Conservation (phyloP, 78 protist genomes). For the Mastigamoeba balamuthi region DNA sequence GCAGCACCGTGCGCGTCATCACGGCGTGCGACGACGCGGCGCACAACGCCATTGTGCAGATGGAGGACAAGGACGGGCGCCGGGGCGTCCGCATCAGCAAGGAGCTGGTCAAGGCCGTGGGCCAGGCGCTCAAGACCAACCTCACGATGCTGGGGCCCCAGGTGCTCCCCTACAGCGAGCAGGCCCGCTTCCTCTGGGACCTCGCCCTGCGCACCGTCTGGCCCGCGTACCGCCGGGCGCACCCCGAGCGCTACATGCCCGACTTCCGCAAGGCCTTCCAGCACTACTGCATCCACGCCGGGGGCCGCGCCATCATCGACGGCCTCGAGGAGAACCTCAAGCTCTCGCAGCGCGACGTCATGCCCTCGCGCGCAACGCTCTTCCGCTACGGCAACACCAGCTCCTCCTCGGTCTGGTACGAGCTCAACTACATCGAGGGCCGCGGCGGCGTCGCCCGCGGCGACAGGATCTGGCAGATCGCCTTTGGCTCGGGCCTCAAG, state of each 20-base stretch:
- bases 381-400: slow-evolving; percentile 64
- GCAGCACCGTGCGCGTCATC: slow-evolving; percentile 38
- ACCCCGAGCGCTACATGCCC: no score
- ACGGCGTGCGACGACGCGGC: slow-evolving; percentile 29
- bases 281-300: slow-evolving; percentile 78
- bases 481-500: slow-evolving; percentile 70
- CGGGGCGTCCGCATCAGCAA: slow-evolving; percentile 65
- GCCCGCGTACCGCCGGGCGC: not conserved
- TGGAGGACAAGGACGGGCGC: slow-evolving; percentile 47
- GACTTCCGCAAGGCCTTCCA: slow-evolving; percentile 62
- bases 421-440: slow-evolving; percentile 56
- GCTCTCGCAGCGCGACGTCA: slow-evolving; percentile 39
- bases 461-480: slow-evolving; percentile 53
- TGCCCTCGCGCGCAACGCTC: slow-evolving; percentile 76
- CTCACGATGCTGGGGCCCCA: slow-evolving; percentile 68
- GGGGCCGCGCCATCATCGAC: slow-evolving; percentile 80
- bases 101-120: slow-evolving; percentile 43
- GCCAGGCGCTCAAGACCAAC: slow-evolving; percentile 57
- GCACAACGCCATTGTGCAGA: slow-evolving; percentile 53
- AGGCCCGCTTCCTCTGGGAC: slow-evolving; percentile 50
- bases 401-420: slow-evolving; percentile 65
- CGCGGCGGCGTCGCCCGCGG: slow-evolving; percentile 22
- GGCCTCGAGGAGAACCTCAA: slow-evolving; percentile 54
- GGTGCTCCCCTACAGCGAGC: slow-evolving; percentile 68
- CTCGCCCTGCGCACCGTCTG: slow-evolving; percentile 22